A percentile compares a stretch with the other conserved stretches of the same genome.
Evolutionary conservation across 345 rosid genomes (phyloP).

Genomic region (Aquilaria yunnanensis): DNA sequence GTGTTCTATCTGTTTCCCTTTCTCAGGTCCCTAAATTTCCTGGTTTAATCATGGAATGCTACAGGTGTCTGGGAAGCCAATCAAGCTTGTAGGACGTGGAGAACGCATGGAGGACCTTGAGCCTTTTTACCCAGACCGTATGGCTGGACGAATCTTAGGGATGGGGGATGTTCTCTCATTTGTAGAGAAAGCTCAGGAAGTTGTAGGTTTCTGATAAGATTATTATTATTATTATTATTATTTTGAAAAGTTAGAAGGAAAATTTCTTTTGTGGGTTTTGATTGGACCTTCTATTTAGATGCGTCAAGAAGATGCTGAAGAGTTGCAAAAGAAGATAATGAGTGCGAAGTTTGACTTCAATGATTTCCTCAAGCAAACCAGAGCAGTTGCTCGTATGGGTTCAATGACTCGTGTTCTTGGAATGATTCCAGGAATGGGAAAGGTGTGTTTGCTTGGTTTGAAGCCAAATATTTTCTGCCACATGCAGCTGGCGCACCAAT

Average conservation of each 20-base stretch:
- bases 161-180: slow-evolving; percentile 99
- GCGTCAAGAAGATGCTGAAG: slow-evolving; percentile 97
- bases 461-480: not conserved
- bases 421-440: slow-evolving; percentile 98
- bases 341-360: slow-evolving; percentile 95
- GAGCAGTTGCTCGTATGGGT: slow-evolving; percentile 97
- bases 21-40: not conserved
- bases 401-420: slow-evolving; percentile 90
- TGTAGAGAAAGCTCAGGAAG: slow-evolving; percentile 98
- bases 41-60: slow-evolving; percentile 4
- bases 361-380: slow-evolving; percentile 93
- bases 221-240: slow-evolving; percentile 11
- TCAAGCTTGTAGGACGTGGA: slow-evolving; percentile 96
- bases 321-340: slow-evolving; percentile 96
- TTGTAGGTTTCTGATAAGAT: slow-evolving; percentile 44
- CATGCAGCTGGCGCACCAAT: not conserved
- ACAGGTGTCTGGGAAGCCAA: slow-evolving; percentile 96
- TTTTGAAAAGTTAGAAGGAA: slow-evolving; percentile 1
- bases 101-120: slow-evolving; percentile 98
- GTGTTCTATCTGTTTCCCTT: no score
- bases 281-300: slow-evolving; percentile 39
- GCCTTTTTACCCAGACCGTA: slow-evolving; percentile 94
- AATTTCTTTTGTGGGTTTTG: slow-evolving; percentile 12
- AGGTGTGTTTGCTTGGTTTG: slow-evolving; percentile 37
- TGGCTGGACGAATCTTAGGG: slow-evolving; percentile 97